Percentiles rank a stretch among this genome's conserved stretches.
phyloP scores from a whole-genome alignment of 2,329 filamentous ascomycete genomes.

The Hypoxylon rubiginosum region DNA sequence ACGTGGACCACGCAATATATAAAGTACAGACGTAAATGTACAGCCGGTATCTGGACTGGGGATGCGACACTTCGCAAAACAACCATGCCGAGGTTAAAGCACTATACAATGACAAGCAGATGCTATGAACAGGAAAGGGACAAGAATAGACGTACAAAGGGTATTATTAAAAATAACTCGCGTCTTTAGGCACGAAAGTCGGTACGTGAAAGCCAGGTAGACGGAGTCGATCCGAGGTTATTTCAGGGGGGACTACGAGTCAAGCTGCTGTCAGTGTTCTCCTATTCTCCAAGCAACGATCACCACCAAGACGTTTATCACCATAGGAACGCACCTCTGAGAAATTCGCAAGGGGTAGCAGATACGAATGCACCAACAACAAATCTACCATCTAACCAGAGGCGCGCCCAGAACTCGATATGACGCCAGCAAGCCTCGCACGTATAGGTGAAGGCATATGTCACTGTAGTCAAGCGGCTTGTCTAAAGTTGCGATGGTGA shows the following conservation, averaged over 20 bases:
- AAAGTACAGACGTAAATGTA: not conserved
- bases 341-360: slow-evolving; percentile 1
- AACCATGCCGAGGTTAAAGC: not conserved
- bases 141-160: not conserved
- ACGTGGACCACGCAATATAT: not conserved
- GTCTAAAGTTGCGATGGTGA: slow-evolving; percentile 5
- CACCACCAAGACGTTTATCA: not conserved
- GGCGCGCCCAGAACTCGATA: slow-evolving; percentile 23
- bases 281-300: not conserved
- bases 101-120: not conserved
- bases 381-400: slow-evolving; percentile 11
- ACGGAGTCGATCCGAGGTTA: not conserved
- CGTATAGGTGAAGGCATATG: slow-evolving; percentile 27
- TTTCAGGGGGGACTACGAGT: slow-evolving; percentile 9
- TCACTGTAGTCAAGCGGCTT: slow-evolving; percentile 5
- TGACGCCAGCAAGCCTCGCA: not conserved
- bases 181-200: not conserved
- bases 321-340: slow-evolving; percentile 17
- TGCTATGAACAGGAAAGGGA: not conserved
- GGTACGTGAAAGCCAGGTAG: not conserved
- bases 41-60: not conserved
- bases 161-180: not conserved
- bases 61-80: not conserved
- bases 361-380: slow-evolving; percentile 7
- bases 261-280: slow-evolving; percentile 14